Evolutionary conservation across 148 eudicot species (phyloP), one percentile per base, ranked within the genome.

Genomic region (Amaranthus cruentus): DNA sequence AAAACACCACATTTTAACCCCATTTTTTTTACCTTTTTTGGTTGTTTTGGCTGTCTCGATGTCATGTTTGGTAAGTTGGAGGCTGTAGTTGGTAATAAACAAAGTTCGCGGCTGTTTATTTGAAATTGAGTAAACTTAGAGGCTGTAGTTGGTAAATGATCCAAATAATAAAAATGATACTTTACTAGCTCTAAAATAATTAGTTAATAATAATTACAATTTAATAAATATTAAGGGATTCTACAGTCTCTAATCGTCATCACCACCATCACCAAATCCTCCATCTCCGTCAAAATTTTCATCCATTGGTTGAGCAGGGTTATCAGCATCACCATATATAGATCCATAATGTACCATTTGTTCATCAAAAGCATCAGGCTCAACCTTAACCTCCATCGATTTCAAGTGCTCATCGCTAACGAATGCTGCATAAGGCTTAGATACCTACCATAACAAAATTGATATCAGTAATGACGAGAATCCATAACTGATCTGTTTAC

Each of bases 371-470:
- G 66, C 43, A 21, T 8, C 53, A 12, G 56, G 55, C 38, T 58
- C 75, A 65, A 71, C 80, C 60, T 72, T 52, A 70, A 72, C 81
- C 73, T 81, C 74, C 92, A 88, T 78, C 7, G 82, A 70, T 73
- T 84, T 82, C 69, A 91, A 77, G 76, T 65, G 79, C 52, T 78
- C 91, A 5, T 88, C 87, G 9, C 85, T 81, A 84, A 91, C 87
- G 75, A 83, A 94, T 6, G 86, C 80, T 38, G 86, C 69, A 74
- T 87, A 94, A 6, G 98, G 98, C 87, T 94, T 89, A 52, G 86
- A 83, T 53, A 91, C 91, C 96, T 93, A 86, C 70, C 81, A 72
- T 28, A 6, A 72, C 6, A 58, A 47, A 4, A 47, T 63, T 46
- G 28, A 7, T 66, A 9, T 61, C 2, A 53, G 6, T 11, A 64